Evolutionary conservation across 306 rosid genomes (phyloP).

Genomic region (Quercus dentata): DNA sequence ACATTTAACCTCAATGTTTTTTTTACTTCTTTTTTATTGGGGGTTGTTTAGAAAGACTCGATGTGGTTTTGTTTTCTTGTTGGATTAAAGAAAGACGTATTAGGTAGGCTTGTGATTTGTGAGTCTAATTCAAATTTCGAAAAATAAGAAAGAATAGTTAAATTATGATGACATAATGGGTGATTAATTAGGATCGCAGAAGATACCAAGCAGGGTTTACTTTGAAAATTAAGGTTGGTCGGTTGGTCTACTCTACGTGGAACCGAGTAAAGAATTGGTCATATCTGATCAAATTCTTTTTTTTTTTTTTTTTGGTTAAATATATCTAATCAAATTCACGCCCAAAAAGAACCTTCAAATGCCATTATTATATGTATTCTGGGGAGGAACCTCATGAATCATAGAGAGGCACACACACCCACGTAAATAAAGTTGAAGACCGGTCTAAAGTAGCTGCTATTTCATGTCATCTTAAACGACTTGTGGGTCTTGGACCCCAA

Average conservation of each 20-base stretch:
- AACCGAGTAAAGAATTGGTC: background rate
- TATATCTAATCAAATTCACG: background rate
- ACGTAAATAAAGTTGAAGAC: background rate
- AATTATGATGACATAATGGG: background rate
- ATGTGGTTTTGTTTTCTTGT: background rate
- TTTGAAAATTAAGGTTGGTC: background rate
- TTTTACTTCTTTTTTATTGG: background rate
- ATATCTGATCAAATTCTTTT: background rate
- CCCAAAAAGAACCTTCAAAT: constrained; percentile 9
- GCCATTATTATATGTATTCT: background rate
- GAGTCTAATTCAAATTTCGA: background rate
- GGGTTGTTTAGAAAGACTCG: too few relatives aligned
- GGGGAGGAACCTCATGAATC: background rate
- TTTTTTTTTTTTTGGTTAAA: too few relatives aligned
- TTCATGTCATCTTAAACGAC: background rate
- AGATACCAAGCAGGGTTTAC: background rate
- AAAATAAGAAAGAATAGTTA: background rate
- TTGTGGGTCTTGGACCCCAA: background rate
- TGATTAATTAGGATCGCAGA: background rate
- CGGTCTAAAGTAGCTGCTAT: background rate
- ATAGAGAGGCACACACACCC: background rate
- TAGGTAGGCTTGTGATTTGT: background rate
- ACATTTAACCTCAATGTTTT: too few relatives aligned
- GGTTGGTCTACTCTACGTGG: background rate
- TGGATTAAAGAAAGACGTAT: background rate